These are phyloP conservation scores for Exophiala aquamarina DNA, from an alignment of 2,329 filamentous ascomycete species.

Conservation along the genomic window DNA sequence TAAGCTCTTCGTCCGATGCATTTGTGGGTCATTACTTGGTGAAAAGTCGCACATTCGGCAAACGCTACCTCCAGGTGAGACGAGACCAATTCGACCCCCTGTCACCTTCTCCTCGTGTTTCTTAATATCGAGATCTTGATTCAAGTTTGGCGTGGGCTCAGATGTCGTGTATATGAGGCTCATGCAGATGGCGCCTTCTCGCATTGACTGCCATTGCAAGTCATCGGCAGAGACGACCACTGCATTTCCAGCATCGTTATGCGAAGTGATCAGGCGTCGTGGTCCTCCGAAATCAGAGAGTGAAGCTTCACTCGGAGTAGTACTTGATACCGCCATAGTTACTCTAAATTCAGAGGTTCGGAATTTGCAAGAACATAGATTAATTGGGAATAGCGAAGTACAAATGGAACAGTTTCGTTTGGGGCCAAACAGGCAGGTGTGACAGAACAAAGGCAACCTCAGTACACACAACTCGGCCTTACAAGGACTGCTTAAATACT, in stretches of 20 bases:
- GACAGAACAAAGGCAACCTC: too few species aligned
- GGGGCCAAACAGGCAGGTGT: too few species aligned
- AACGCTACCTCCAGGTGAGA: constrained; percentile 10
- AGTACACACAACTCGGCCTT: too few species aligned
- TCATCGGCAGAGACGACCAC: background rate
- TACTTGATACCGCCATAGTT: too few species aligned
- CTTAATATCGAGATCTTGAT: constrained; percentile 35
- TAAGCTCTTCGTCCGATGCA: constrained; percentile 55
- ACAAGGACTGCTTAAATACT: too few species aligned
- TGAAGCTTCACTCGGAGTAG: background rate
- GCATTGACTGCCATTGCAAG: background rate
- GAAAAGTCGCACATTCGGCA: constrained; percentile 38
- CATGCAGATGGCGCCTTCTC: constrained; percentile 32
- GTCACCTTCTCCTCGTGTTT: constrained; percentile 30
- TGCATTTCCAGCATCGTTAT: too few species aligned
- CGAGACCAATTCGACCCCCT: constrained; percentile 22
- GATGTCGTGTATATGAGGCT: constrained; percentile 41
- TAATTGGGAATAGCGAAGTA: too few species aligned
- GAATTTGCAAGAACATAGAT: too few species aligned
- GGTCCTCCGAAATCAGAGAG: too few species aligned
- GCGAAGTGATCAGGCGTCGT: background rate
- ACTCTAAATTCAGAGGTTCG: too few species aligned
- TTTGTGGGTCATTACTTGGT: constrained; percentile 41
- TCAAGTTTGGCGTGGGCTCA: constrained; percentile 35
- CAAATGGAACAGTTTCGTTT: too few species aligned